Base-by-base conservation (phyloP, 148 eudicot genomes). In the Nepenthes mirabilis region DNA sequence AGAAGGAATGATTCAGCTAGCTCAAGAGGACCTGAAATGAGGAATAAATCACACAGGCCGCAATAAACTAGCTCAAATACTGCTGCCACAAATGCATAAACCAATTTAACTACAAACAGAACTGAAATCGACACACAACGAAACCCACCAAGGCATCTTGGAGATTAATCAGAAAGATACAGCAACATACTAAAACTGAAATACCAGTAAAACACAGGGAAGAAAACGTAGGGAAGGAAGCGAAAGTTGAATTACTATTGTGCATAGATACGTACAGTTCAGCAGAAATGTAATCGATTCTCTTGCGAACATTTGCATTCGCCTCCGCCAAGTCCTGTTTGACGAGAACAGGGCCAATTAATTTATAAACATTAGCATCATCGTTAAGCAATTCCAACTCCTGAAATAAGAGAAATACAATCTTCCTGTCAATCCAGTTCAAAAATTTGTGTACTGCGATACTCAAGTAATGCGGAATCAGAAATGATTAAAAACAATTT, bases 281-380 rank as follows among this genome's bases (percentile, higher is more conserved):
- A 60, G 95, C 97, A 36, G 97, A 89, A 34, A 93, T 93, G 68
- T 93, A 93, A 11, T 89, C 99, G 34, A 93, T 93, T 51, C 95
- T 72, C 84, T 93, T 93, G 57, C 85, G 85, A 49, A 93, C 95
- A 70, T 93, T 93, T 1, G 99, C 99, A 60, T 86, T 89, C 3
- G 99, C 99, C 77, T 93, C 99, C 0, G 97, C 97, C 70, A 93
- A 78, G 72, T 93, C 99, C 80, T 93, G 99, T 80, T 89, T 93
- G 43, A 93, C 99, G 50, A 93, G 81, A 71, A 93, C 99, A 2
- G 99, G 99, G 40, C 99, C 99, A 56, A 93, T 93, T 79, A 93
- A 78, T 64, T 93, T 93, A 83, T 84, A 93, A 64, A 93, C 99
- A 75, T 93, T 93, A 3, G 99, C 97, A 54, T 93, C 99, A 37